Evolutionary conservation across 768 basidiomycete species (phyloP).

Genomic region (Calocybe gangraenosa): DNA sequence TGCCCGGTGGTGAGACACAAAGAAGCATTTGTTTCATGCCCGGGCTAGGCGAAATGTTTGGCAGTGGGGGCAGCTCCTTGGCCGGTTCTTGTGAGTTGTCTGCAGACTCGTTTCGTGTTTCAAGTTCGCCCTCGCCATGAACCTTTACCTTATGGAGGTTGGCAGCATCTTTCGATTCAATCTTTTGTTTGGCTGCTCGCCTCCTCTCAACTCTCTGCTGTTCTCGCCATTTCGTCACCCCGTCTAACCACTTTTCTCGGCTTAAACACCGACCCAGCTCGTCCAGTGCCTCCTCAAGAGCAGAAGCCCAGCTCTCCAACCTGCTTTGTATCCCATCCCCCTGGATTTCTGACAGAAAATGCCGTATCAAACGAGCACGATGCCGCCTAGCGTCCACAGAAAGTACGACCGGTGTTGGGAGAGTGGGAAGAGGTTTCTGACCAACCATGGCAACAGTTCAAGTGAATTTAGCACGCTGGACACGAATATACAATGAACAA

Average conservation of each 20-base stretch:
- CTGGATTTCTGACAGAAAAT: conserved; percentile 34
- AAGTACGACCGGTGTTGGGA: conserved; percentile 24
- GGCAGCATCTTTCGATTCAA: conserved; percentile 1
- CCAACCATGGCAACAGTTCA: conserved; percentile 19
- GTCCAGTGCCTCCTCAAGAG: conserved; percentile 44
- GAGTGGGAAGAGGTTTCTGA: conserved; percentile 33
- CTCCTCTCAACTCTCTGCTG: conserved; percentile 16
- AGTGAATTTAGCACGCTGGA: no score
- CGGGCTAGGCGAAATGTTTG: conserved; percentile 20
- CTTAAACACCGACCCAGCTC: conserved; percentile 37
- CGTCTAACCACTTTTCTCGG: conserved; percentile 43
- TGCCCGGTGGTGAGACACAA: conserved; percentile 40
- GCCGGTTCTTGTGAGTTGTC: conserved; percentile 16
- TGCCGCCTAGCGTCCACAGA: conserved; percentile 37
- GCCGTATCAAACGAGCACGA: conserved; percentile 34
- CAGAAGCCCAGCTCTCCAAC: conserved; percentile 38
- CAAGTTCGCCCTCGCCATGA: not conserved
- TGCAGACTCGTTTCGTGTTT: conserved; percentile 4
- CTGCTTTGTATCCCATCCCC: conserved; percentile 25
- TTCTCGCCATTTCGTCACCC: conserved; percentile 32
- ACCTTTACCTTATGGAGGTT: conserved; percentile 9
- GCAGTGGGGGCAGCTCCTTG: conserved; percentile 18
- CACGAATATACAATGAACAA: not conserved
- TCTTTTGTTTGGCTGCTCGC: conserved; percentile 20
- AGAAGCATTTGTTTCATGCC: conserved; percentile 45